A percentile compares a stretch with the other conserved stretches of the same genome.
These are phyloP conservation scores for Volvox reticuliferus DNA, from an alignment of 139 green algal species.

Conservation along the genomic window DNA sequence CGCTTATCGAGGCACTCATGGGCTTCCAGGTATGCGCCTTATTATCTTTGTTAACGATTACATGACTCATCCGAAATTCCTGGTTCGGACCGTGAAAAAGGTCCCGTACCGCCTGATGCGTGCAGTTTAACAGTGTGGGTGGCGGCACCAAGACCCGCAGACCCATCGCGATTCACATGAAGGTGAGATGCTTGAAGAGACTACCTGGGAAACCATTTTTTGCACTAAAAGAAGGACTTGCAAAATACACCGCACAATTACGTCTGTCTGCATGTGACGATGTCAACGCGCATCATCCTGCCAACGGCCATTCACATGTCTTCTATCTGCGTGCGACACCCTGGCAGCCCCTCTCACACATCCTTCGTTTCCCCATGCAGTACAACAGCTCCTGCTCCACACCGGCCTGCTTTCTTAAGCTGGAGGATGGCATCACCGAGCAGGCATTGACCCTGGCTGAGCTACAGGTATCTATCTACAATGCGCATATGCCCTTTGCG, in stretches of 20 bases:
- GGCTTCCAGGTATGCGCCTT: constrained; percentile 75
- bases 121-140: constrained; percentile 97
- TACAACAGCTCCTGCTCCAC: constrained; percentile 88
- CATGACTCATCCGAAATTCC: background rate
- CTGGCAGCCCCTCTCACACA: no score
- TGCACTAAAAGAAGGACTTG: no score
- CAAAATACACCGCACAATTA: no score
- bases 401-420: constrained; percentile 92
- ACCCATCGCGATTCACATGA: constrained; percentile 98
- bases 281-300: no score
- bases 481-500: no score
- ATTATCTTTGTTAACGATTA: background rate
- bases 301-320: no score
- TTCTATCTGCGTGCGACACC: no score
- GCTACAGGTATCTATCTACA: constrained; percentile 81
- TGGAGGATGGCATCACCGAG: constrained; percentile 81
- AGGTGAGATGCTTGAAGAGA: constrained; percentile 43
- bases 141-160: constrained; percentile 96
- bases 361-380: background rate
- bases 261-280: no score
- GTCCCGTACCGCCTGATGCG: background rate
- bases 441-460: constrained; percentile 88
- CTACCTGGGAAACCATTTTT: no score
- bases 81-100: background rate
- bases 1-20: constrained; percentile 97